Base-by-base conservation (phyloP, 2,329 filamentous ascomycete species). In the Phyllosticta citribraziliensis region DNA sequence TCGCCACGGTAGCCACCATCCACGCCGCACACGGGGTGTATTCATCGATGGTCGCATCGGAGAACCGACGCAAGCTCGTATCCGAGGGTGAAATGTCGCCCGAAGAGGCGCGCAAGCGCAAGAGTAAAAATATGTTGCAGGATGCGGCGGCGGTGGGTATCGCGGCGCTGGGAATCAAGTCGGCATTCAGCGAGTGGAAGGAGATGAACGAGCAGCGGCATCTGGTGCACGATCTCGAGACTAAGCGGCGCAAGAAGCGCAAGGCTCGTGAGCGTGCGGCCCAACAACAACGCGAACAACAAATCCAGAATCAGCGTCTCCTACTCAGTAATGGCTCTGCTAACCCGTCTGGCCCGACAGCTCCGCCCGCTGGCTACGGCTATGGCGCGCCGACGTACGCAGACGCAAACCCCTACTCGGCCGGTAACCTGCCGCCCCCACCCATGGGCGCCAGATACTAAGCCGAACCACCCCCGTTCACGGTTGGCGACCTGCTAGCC, bases 1-100 rank as follows among this genome's bases (percentile, higher is more conserved):
- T 88, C 62, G 85, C 86, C 59, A 85, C 84, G 62, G 81, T 88
- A 63, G 86, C 86, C 47, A 88, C 85, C 27, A 86, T 88, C 64
- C 85, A 88, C 73, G 85, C 85, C 24, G 85, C 83, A 14, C 84
- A 88, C 70, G 81, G 79, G 64, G 78, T 88, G 60, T 85, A 86
- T 72, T 78, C 80, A 64, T 83, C 81, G 67, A 80, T 87, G 75
- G 82, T 85, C 66, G 84, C 84, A 63, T 81, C 84, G 61, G 81
- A 87, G 64, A 80, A 84, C 66, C 78, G 85, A 56, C 78, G 79
- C 68, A 79, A 81, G 67, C 75, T 83, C 58, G 78, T 88, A n/a
- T 75, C 78, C 30, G 82, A 87, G 65, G 85, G 85, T 55, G 80
- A 85, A 67, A 87, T 88, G 73, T 77, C 80, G 3, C 75, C 79